phyloP scores from a whole-genome alignment of 2,329 filamentous ascomycete genomes.

The Pestalotiopsis sp. region DNA sequence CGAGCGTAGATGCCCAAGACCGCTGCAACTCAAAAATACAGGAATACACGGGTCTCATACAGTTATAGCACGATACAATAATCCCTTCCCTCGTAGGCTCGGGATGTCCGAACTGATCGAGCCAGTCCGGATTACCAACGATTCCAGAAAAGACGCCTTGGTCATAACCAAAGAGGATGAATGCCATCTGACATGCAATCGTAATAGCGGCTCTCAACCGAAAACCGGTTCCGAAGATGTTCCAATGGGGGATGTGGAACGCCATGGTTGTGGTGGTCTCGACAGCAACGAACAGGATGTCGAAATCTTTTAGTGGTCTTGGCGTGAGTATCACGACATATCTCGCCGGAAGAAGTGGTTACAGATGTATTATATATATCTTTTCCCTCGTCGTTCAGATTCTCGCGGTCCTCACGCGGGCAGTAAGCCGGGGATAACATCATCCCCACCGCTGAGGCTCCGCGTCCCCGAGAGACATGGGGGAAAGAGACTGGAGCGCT shows the following conservation, averaged over 20 bases:
- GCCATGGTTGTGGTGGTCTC: neutral
- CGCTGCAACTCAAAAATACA: no score
- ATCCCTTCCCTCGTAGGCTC: constrained; percentile 10
- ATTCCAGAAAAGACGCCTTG: constrained; percentile 18
- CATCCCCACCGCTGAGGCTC: no score
- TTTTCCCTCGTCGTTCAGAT: no score
- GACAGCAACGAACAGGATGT: neutral
- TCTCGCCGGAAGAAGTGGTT: no score
- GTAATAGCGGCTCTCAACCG: constrained; percentile 13
- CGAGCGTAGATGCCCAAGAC: no score
- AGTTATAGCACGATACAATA: constrained; percentile 17
- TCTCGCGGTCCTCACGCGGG: no score
- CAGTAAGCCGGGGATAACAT: no score
- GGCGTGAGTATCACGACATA: no score
- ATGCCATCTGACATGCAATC: constrained; percentile 9
- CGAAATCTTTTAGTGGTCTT: no score
- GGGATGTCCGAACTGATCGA: constrained; percentile 14
- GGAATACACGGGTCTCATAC: no score
- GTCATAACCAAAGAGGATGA: constrained; percentile 16
- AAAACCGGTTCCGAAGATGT: constrained; percentile 9
- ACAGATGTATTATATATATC: no score
- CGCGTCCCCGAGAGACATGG: neutral
- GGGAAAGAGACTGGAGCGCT: neutral
- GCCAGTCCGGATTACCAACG: constrained; percentile 9
- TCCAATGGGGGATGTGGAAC: constrained; percentile 7